phyloP scores from a whole-genome alignment of 495 filamentous ascomycete species.

The Aspergillus nanangensis region DNA sequence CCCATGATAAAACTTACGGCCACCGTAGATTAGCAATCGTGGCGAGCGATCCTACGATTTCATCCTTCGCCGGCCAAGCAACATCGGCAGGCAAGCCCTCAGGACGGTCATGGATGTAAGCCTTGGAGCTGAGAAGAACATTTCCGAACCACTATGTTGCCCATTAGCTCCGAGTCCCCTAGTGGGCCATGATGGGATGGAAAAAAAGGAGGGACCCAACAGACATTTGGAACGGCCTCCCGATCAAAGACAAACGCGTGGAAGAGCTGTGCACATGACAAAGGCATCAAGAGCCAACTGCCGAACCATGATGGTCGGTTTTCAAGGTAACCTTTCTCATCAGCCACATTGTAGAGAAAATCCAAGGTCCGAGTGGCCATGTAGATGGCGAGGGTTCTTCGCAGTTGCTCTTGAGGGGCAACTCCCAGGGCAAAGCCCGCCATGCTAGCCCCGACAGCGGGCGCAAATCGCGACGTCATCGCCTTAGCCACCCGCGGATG shows the following conservation, averaged over 20 bases:
- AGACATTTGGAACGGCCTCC: constrained; percentile 71
- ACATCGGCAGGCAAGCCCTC: constrained; percentile 59
- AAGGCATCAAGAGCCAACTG: constrained; percentile 91
- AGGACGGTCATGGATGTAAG: constrained; percentile 75
- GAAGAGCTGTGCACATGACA: constrained; percentile 86
- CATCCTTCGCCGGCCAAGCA: constrained; percentile 69
- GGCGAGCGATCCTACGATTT: constrained; percentile 77
- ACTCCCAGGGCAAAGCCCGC: constrained; percentile 79
- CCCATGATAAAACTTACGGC: constrained; percentile 57
- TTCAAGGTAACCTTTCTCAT: constrained; percentile 75
- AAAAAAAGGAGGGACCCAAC: constrained; percentile 2
- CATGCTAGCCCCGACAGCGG: constrained; percentile 80
- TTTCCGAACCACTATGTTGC: constrained; percentile 59
- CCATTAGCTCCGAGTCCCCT: not conserved
- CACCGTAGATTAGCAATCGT: constrained; percentile 76
- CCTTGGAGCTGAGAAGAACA: constrained; percentile 68
- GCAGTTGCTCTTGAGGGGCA: constrained; percentile 69
- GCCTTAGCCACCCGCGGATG: constrained; percentile 72
- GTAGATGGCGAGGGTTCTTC: constrained; percentile 77
- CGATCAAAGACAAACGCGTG: constrained; percentile 91
- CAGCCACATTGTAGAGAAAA: constrained; percentile 77
- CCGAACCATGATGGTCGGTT: constrained; percentile 85
- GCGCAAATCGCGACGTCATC: constrained; percentile 77
- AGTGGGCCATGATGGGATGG: not conserved
- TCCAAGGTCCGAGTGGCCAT: constrained; percentile 74